Base-by-base conservation (phyloP, 768 basidiomycete species). In the Tulasnella sp. region DNA sequence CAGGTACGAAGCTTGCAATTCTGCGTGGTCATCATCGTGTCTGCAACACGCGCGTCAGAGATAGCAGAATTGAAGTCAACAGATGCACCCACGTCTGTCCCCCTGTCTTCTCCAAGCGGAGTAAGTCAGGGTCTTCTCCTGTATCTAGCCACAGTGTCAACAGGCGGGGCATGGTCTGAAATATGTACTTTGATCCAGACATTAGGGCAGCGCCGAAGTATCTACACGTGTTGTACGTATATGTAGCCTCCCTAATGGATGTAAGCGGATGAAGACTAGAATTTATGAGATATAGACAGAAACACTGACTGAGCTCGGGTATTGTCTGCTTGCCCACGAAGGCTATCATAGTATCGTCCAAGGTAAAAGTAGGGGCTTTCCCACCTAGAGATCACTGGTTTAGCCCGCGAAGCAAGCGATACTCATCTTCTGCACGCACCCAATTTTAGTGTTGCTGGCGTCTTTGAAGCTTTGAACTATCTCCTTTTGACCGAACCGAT, bases 121-220 rank as follows among this genome's bases (percentile, higher is more conserved):
- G 51, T 10, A 70, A 38, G 1, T 53, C 63, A 7, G 66, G 63
- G n/a, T 78, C 73, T 54, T 92, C 92, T n/a, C 86, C 92, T 61
- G 88, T 70, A 69, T 96, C 93, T 51, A 98, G 73, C 93, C 94
- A 99, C 29, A 99, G 80, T 0, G 93, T 98, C 8, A 99, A 77
- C 63, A 97, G 77, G 42, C 96, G 83, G 0, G 96, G 94, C 62
- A 99, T 82, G 0, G 92, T 91, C 69, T 95, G 95, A 70, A 95
- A 98, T 23, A 95, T 85, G 69, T 86, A 96, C 75, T 99, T 99
- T 38, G 93, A 90, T 17, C 96, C 96, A 67, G 77, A 73, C 66
- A 76, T 75, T 48, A 94, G 82, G 1, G 93, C 86, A 62, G 64
- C 78, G 74, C 67, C 77, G 76, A 66, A 92, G 61, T 58, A 42